Evolutionary conservation across 169 alveolate genomes (phyloP), one percentile per base, ranked within the genome.

Genomic region (Plasmodium berghei): DNA sequence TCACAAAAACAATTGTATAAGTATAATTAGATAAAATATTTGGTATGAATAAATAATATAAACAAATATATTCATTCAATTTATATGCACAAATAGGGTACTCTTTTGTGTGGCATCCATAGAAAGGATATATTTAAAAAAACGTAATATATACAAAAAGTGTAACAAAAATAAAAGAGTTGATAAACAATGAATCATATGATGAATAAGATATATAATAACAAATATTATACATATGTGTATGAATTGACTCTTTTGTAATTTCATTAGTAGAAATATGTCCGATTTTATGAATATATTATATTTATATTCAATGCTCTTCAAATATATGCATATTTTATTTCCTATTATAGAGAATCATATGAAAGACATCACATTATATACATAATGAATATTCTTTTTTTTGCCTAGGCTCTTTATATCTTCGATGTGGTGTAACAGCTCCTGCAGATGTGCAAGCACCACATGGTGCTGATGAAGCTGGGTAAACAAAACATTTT

Each of bases 381-480:
- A 75, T 22, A 54, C 89, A 75, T 34, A 75, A 24, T 14, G 89
- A 75, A 75, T 75, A 75, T 63, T 75, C 70, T 56, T 75, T 75
- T 69, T 75, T 75, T 52, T 58, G 62, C 42, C 89, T 75, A 56
- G 77, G 77, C 18, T 75, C 89, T 49, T 58, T 75, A 45, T 62
- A 75, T 54, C 96, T 70, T 18, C 97, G 90, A 62, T 93, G 90
- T 0, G 97, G 97, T 45, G 92, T 77, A n/a, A 93, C 93, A 14
- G 97, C 96, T 6, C 97, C 97, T 45, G 97, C 97, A 45, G 95
- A 90, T 40, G 97, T 94, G 87, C 97, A 95, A 9, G 96, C 95
- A 20, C 97, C 97, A 49, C 93, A 93, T 16, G 97, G 96, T 20
- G 96, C 93, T 14, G 90, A 85, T 26, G 95, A 92, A 54, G 97